Percentiles rank a stretch among this genome's conserved stretches.
Conservation (phyloP, 2,329 filamentous ascomycete genomes). For the Domatiomyces globalis region DNA sequence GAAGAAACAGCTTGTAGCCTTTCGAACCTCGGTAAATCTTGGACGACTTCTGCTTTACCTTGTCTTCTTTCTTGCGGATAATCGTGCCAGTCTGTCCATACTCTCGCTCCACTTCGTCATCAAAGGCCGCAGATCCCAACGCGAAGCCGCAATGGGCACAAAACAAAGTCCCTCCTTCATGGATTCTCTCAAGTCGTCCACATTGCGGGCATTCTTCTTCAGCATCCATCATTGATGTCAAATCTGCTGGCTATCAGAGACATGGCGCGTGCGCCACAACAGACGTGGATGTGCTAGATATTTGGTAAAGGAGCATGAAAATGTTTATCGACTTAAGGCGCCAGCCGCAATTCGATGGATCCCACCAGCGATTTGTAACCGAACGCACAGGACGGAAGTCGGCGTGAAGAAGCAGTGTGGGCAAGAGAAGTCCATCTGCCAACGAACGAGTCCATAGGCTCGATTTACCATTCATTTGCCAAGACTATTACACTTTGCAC, state of each 20-base stretch:
- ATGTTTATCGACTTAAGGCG: too few species aligned
- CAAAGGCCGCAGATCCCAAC: background rate
- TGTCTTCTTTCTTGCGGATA: conserved; percentile 41
- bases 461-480: too few species aligned
- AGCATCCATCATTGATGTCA: background rate
- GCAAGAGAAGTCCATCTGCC: too few species aligned
- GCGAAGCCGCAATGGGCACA: background rate
- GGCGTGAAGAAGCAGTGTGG: too few species aligned
- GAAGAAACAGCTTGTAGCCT: conserved; percentile 65
- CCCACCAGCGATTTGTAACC: too few species aligned
- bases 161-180: background rate
- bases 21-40: conserved; percentile 46
- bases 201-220: background rate
- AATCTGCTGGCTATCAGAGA: background rate
- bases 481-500: background rate
- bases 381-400: too few species aligned
- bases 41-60: conserved; percentile 37
- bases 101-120: background rate
- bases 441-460: too few species aligned
- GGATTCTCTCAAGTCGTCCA: background rate
- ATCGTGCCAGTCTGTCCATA: conserved; percentile 37
- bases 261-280: too few species aligned
- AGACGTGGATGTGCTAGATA: too few species aligned
- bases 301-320: too few species aligned
- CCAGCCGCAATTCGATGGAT: too few species aligned